Evolutionary conservation across 2,329 filamentous ascomycete species (phyloP), one percentile per base, ranked within the genome.

Genomic region (Didymella segeticola): DNA sequence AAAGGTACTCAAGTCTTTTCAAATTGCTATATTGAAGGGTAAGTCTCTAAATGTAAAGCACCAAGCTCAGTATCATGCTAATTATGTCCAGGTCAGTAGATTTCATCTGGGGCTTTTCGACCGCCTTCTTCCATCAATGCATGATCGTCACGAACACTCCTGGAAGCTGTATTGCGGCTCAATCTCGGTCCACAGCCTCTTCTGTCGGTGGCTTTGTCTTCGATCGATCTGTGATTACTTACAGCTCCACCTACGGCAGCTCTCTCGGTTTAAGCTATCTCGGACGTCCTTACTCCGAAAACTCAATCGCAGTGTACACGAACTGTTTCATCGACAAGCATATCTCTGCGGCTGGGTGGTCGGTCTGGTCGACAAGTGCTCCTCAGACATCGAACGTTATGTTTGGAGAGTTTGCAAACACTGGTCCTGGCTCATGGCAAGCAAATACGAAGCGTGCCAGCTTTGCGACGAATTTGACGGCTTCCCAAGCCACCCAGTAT

Each of bases 1-100:
- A 77, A 75, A 59, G 83, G 83, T 56, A 74, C 79, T 55, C 78
- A 85, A 60, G 68, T 84, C 19, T 86, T 83, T 63, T 80, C 77
- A 31, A 80, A 80, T 56, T 79, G 78, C 60, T 80, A 83, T 53
- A 83, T 86, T 55, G 78, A 82, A 38, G 82, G 83, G 20, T 39
- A 23, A 9, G n/a, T 17, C 17, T 15, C 1, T 19, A 11, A n/a
- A 10, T 11, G 7, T 14, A 10, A 11, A 4, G 22, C 19, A 2
- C 17, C 8, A 1, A 2, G 3, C 3, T n/a, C 6, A 25, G 15
- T n/a, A 5, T n/a, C n/a, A 33, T 9, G 12, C 34, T 49, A 12
- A 49, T 20, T 7, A 15, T 8, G 9, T 9, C 5, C 12, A 49
- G 47, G 20, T 43, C 80, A 19, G 78, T 82, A 46, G 83, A 85